Evolutionary conservation across 2,329 filamentous ascomycete genomes (phyloP), one percentile per base, ranked within the genome.

Genomic region (Mollisia scopiformis): DNA sequence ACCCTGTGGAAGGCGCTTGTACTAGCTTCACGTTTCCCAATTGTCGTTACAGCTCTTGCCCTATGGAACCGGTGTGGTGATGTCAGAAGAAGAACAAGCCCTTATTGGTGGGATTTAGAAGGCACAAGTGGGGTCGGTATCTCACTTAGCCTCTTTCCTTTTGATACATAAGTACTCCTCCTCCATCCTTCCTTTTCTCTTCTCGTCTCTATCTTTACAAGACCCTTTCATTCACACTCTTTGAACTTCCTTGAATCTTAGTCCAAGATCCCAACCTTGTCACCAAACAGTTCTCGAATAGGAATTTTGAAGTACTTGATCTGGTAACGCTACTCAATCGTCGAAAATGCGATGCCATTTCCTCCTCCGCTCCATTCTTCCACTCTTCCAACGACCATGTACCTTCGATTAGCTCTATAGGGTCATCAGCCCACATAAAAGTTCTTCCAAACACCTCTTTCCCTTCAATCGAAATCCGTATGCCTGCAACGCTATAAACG

Each of bases 271-370:
- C n/a, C 1, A 1, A 21, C n/a, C 39, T 43, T 43, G 23, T 19
- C 6, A 21, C 7, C 13, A 10, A 3, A 19, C 23, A n/a, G 39
- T 23, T 19, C 11, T 13, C n/a, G 14, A 46, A 2, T n/a, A 3
- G 41, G 23, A 13, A 46, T 21, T 13, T 46, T 10, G 8, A 25
- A 46, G 14, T 43, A 16, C 21, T 23, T n/a, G n/a, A 37, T 16
- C 33, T 13, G 11, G 10, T 51, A 55, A 33, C 50, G 50, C 27
- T 50, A 23, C 31, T 57, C 39, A 60, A 55, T 56, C 56, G 59
- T 54, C 43, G 59, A 62, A 66, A 66, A 39, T 66, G 62, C 27
- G 62, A 66, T 57, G 53, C 53, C 59, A 62, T 64, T 61, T 66
- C 59, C 59, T 66, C 59, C 43, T 64, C 62, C 21, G 65, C 58